Conservation (phyloP, 768 basidiomycete species). For the Rhodotorula babjevae region DNA sequence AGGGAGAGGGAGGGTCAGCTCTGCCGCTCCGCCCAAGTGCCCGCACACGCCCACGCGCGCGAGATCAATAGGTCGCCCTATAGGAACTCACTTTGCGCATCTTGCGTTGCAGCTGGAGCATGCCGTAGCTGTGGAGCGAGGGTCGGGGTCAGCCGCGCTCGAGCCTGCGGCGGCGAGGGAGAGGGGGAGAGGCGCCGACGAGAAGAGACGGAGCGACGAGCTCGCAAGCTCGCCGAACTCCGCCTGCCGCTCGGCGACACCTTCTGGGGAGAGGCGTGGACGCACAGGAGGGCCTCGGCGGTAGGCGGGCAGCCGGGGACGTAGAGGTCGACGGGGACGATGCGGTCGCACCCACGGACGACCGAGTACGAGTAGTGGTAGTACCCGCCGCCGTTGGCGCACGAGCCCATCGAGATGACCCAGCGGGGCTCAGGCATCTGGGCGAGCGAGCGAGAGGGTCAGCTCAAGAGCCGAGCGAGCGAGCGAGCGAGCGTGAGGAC, state of each 20-base stretch:
- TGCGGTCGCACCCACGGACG: conserved; percentile 95
- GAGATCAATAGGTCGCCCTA: no score
- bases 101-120: conserved; percentile 94
- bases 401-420: conserved; percentile 99
- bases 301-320: conserved; percentile 87
- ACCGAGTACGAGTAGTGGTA: conserved; percentile 99
- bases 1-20: no score
- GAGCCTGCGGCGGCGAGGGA: no score
- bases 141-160: background rate
- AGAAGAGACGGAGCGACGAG: no score
- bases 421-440: conserved; percentile 99
- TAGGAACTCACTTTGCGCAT: no score
- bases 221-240: no score
- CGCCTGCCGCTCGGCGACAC: no score
- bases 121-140: conserved; percentile 45
- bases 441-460: background rate
- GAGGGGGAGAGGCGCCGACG: no score
- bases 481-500: background rate
- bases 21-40: no score
- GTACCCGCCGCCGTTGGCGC: conserved; percentile 95
- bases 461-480: background rate
- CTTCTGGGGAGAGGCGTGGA: background rate
- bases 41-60: no score
- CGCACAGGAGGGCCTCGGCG: conserved; percentile 94
- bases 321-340: conserved; percentile 97